Conservation (phyloP, 345 rosid species). For the Populus alba region DNA sequence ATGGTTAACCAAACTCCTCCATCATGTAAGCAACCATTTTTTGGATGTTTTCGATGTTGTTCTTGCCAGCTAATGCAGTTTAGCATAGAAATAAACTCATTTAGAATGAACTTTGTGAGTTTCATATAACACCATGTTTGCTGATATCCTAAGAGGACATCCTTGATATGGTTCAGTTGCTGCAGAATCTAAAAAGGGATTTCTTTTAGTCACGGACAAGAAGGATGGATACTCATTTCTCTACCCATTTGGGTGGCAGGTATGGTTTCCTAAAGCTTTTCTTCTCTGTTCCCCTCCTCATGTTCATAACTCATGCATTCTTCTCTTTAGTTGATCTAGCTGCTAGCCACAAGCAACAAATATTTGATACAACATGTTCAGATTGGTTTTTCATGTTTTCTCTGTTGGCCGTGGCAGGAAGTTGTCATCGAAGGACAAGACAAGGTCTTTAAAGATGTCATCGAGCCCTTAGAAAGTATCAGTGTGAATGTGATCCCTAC, state of each 20-base stretch:
- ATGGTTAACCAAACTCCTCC: conserved; percentile 44
- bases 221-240: conserved; percentile 81
- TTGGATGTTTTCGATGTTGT: background rate
- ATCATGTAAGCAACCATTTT: conserved; percentile 54
- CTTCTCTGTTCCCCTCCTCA: background rate
- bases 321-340: background rate
- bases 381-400: background rate
- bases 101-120: conserved; percentile 12
- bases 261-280: conserved; percentile 9
- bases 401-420: conserved; percentile 45
- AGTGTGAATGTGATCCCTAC: conserved; percentile 70
- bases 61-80: conserved; percentile 1
- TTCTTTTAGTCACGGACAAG: conserved; percentile 59
- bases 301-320: background rate
- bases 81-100: conserved; percentile 20
- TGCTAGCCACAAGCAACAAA: background rate
- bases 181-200: conserved; percentile 88
- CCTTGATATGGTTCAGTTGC: conserved; percentile 98
- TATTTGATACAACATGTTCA: background rate
- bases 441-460: conserved; percentile 90
- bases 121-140: conserved; percentile 21
- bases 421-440: conserved; percentile 81
- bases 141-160: conserved; percentile 68
- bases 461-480: conserved; percentile 89
- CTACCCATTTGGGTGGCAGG: conserved; percentile 98